These are phyloP conservation scores for Sphaceloma murrayae DNA, from an alignment of 2,329 filamentous ascomycete species.

Conservation along the genomic window DNA sequence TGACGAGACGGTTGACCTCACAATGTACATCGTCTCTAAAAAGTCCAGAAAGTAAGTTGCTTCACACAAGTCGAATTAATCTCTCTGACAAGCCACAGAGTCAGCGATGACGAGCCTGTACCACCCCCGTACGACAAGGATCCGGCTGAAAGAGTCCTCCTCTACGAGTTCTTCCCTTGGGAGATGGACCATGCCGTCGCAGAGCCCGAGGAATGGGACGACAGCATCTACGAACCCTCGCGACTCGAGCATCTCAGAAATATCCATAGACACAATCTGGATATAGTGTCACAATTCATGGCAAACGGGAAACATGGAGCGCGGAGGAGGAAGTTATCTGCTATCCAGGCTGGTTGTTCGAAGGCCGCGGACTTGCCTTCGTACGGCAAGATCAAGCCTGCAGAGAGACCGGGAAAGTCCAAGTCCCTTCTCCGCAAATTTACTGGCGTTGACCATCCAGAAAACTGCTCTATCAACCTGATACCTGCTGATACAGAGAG, in stretches of 20 bases:
- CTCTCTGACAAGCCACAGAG: too few relatives aligned
- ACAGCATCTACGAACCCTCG: slow-evolving; percentile 23
- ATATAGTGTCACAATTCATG: slow-evolving; percentile 25
- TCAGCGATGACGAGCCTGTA: too few relatives aligned
- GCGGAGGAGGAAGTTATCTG: slow-evolving; percentile 5
- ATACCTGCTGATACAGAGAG: not conserved
- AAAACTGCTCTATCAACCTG: slow-evolving; percentile 9
- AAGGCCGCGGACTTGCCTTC: slow-evolving; percentile 24
- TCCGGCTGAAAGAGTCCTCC: not conserved
- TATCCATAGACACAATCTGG: slow-evolving; percentile 23
- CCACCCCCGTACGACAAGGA: slow-evolving; percentile 6
- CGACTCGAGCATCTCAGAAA: slow-evolving; percentile 24
- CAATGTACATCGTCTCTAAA: too few relatives aligned
- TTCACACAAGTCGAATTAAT: not conserved
- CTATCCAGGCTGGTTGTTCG: not conserved
- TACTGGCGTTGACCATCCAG: not conserved
- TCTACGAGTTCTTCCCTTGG: slow-evolving; percentile 26
- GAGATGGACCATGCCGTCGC: slow-evolving; percentile 13
- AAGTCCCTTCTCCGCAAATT: slow-evolving; percentile 17
- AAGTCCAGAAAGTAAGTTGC: not conserved
- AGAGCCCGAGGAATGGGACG: slow-evolving; percentile 25
- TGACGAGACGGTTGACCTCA: too few relatives aligned
- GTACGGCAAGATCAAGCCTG: slow-evolving; percentile 20
- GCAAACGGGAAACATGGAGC: slow-evolving; percentile 5
- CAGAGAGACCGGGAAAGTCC: slow-evolving; percentile 15